A percentile compares a stretch with the other conserved stretches of the same genome.
phyloP scores from a whole-genome alignment of 768 basidiomycete genomes.

The Mycena vulgaris region DNA sequence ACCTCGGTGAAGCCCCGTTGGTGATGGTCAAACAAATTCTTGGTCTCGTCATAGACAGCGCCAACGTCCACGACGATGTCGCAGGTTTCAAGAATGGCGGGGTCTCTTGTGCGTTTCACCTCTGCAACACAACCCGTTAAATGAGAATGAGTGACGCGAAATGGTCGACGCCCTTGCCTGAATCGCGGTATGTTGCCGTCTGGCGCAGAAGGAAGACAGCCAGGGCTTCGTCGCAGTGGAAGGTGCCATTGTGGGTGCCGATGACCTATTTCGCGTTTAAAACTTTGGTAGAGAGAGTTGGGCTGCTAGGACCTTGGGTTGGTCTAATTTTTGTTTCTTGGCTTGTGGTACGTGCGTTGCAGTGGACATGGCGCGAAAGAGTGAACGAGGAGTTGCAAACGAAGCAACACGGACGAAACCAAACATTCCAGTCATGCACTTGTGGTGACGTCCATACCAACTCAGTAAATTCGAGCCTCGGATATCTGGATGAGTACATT shows the following conservation, averaged over 20 bases:
- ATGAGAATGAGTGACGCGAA: not conserved
- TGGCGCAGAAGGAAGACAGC: conserved; percentile 91
- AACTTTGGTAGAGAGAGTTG: not conserved
- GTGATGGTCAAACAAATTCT: conserved; percentile 93
- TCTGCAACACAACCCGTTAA: conserved; percentile 59
- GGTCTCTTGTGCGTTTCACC: conserved; percentile 83
- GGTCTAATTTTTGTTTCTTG: conserved; percentile 52
- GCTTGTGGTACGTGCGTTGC: conserved; percentile 42
- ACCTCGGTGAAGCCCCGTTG: conserved; percentile 93
- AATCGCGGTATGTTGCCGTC: conserved; percentile 81
- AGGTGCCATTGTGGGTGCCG: conserved; percentile 95
- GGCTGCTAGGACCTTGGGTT: conserved; percentile 48
- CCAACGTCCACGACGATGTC: conserved; percentile 98
- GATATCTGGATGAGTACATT: not conserved
- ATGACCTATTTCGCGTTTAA: conserved; percentile 70
- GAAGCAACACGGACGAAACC: not conserved
- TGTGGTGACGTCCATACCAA: not conserved
- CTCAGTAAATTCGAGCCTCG: not conserved
- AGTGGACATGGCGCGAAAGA: conserved; percentile 36
- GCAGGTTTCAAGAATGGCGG: conserved; percentile 79
- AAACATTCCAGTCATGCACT: conserved; percentile 16
- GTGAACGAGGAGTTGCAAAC: not conserved
- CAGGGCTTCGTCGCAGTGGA: conserved; percentile 97
- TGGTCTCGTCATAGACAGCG: conserved; percentile 87
- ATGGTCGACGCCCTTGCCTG: conserved; percentile 63